A percentile compares a stretch with the other conserved stretches of the same genome.
phyloP scores from a whole-genome alignment of 2,329 filamentous ascomycete species.

The Botrytis hyacinthi region DNA sequence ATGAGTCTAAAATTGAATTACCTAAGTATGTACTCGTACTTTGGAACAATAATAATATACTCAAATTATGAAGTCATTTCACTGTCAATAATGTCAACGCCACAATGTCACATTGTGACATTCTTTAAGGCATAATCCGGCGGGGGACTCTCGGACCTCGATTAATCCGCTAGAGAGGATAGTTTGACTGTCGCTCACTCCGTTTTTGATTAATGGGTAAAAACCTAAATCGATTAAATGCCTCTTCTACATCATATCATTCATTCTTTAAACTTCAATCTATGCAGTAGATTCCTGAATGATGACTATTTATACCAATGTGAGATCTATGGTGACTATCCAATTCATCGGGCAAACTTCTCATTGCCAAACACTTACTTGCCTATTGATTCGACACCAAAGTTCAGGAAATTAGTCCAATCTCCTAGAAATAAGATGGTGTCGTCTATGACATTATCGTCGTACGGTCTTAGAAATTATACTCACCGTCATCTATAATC shows the following conservation, averaged over 20 bases:
- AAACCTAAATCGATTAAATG: not conserved
- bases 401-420: not conserved
- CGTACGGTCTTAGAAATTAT: not conserved
- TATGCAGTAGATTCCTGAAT: not conserved
- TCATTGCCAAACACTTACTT: not conserved
- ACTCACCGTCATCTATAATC: not conserved
- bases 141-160: conserved; percentile 3
- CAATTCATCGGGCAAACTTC: not conserved
- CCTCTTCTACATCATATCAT: not conserved
- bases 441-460: not conserved
- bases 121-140: not conserved
- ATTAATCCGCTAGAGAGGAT: not conserved
- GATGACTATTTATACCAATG: not conserved
- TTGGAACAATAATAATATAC: not conserved
- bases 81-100: not conserved
- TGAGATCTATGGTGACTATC: not conserved
- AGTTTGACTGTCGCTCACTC: not conserved
- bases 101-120: not conserved
- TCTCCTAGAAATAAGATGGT: not conserved
- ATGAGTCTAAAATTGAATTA: not conserved
- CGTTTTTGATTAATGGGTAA: not conserved
- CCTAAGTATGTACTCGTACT: not conserved
- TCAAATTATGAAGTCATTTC: not conserved
- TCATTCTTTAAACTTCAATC: not conserved
- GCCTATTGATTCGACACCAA: not conserved